These are phyloP conservation scores for Kondoa subrosea DNA, from an alignment of 768 basidiomycete genomes.

Conservation along the genomic window DNA sequence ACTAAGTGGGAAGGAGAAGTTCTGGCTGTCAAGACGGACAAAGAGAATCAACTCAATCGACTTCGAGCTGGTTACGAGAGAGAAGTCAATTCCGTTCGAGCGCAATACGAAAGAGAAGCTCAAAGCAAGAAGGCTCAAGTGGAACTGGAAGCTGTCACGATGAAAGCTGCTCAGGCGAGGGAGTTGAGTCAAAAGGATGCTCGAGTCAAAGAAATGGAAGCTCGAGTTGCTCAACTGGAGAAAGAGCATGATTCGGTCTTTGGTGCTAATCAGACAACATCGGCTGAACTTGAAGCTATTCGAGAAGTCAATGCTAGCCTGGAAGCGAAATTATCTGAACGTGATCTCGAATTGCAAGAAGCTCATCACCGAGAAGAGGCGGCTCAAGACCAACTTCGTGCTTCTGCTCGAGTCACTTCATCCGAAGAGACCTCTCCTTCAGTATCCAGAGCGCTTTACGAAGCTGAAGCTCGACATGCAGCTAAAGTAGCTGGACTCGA, in stretches of 20 bases:
- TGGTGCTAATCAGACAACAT: conserved; percentile 67
- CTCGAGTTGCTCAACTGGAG: conserved; percentile 49
- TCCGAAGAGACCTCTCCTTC: conserved; percentile 4
- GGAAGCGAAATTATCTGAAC: conserved; percentile 61
- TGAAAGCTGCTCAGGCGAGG: conserved; percentile 55
- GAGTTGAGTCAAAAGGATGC: conserved; percentile 47
- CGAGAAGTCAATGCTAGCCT: conserved; percentile 57
- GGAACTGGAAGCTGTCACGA: conserved; percentile 55
- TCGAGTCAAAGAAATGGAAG: conserved; percentile 54
- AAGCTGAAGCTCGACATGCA: conserved; percentile 73
- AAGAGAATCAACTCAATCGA: conserved; percentile 33
- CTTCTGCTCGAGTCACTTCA: conserved; percentile 38
- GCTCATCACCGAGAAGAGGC: conserved; percentile 45
- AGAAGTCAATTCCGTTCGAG: conserved; percentile 25
- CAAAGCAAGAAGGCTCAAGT: conserved; percentile 48
- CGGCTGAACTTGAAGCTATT: conserved; percentile 75
- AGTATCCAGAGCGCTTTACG: conserved; percentile 44
- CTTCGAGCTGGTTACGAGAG: conserved; percentile 34
- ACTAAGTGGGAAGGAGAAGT: conserved; percentile 11
- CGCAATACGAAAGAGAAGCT: conserved; percentile 53
- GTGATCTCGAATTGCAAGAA: conserved; percentile 73
- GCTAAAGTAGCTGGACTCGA: conserved; percentile 80
- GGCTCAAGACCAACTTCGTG: conserved; percentile 47
- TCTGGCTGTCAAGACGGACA: conserved; percentile 7
- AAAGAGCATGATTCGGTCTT: conserved; percentile 65